Evolutionary conservation across 1,139 yeast species (phyloP), one percentile per base, ranked within the genome.

Genomic region (Petasospora rhodanensis): DNA sequence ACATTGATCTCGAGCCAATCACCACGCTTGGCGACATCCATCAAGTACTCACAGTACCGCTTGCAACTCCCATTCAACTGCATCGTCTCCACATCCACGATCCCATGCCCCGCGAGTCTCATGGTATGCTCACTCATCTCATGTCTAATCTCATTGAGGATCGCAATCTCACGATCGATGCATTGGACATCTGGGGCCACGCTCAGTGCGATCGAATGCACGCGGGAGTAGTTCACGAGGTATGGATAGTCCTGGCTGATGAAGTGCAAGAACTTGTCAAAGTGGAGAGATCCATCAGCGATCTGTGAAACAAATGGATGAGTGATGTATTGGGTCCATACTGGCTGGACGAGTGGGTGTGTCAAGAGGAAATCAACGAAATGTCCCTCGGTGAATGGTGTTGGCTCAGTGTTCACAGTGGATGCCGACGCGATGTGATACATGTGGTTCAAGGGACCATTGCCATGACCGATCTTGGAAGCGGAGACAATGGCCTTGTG

Each of bases 381-480:
- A 37, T 59, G 58, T 12, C 68, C 65, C 29, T 58, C 49, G 10
- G 36, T 40, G 11, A 45, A 46, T 2, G 43, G 37, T 17, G 45
- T 29, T 19, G 37, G 32, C 34, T 30, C 38, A 6, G 29, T 16
- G 3, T 26, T 32, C n/a, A 54, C 23, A 55, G 64, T 20, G 4
- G 28, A 16, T 23, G 41, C 19, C 52, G 58, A 11, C 14, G 54
- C 49, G 23, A 57, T 49, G 12, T 57, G 55, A 43, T 58, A 62
- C 9, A 62, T 52, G 46, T 82, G 94, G 53, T 81, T 80, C 39
- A 85, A 63, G 1, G 95, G 95, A 0, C 95, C 94, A 52, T 76
- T 64, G 0, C 82, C 83, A 24, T 63, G 59, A 2, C 89, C 89
- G 18, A 79, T 51, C 19, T 52, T 46, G 1, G 46, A 30, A 4